Evolutionary conservation across 352 stramenopile genomes (phyloP).

Genomic region (Phytophthora melonis): DNA sequence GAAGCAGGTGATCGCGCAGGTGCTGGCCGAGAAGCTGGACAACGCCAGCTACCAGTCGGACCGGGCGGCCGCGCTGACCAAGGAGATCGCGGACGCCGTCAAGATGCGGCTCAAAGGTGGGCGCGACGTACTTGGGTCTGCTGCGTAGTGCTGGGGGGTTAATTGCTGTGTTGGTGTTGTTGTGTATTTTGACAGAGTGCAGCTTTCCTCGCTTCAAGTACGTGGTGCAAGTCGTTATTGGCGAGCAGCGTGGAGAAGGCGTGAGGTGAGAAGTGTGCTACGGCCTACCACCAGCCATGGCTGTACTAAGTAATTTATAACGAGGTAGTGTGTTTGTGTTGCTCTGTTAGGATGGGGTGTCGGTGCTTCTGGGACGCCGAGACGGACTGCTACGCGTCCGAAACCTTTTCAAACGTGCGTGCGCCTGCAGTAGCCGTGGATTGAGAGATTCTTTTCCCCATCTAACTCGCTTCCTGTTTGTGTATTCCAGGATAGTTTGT

Average conservation of each 20-base stretch:
- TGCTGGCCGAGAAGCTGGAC: slow-evolving; percentile 78
- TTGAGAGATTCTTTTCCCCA: background rate
- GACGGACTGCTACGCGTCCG: slow-evolving; percentile 90
- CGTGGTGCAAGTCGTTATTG: slow-evolving; percentile 92
- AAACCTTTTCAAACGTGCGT: slow-evolving; percentile 90
- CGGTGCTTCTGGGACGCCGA: slow-evolving; percentile 92
- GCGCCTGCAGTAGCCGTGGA: background rate
- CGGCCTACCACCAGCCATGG: no score
- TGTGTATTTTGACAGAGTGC: slow-evolving; percentile 35
- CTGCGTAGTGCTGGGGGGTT: background rate
- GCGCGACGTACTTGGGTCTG: background rate
- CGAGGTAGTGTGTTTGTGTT: background rate
- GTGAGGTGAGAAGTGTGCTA: slow-evolving; percentile 53
- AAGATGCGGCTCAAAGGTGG: slow-evolving; percentile 87
- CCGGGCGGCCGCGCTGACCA: slow-evolving; percentile 76
- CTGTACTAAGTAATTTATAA: no score
- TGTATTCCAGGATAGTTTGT: slow-evolving; percentile 82
- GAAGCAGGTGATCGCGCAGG: slow-evolving; percentile 76
- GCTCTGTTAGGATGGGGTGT: slow-evolving; percentile 79
- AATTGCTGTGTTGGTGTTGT: background rate
- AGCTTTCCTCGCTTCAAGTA: slow-evolving; percentile 92
- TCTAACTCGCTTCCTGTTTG: background rate
- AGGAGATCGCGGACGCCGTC: slow-evolving; percentile 88
- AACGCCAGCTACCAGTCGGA: slow-evolving; percentile 78
- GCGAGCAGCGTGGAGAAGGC: slow-evolving; percentile 89